Evolutionary conservation across 2,329 filamentous ascomycete genomes (phyloP), one percentile per base, ranked within the genome.

Genomic region (Fusarium succisae): DNA sequence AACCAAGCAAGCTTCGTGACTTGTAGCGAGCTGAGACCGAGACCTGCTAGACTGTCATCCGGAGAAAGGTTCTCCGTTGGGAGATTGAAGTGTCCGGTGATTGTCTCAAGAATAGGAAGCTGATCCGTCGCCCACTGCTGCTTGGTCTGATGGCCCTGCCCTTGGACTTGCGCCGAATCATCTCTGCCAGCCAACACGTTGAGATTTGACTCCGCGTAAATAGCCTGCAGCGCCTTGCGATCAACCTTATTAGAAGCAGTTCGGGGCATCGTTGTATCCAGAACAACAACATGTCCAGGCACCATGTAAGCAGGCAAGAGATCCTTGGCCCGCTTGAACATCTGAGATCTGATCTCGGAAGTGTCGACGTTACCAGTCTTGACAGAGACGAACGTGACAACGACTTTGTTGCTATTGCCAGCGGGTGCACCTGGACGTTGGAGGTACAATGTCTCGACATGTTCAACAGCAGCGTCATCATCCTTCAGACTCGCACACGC

Each of bases 221-320:
- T 72, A 6, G 41, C 22, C 17, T 72, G 70, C 8, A 72, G 13
- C 1, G 64, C 54, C 20, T 73, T 72, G 4, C 70, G 70, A 10
- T 72, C 69, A 8, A 72, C 70, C 45, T 72, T 72, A 24, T 72
- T 72, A 3, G 70, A 72, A 1, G 70, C 70, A 3, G 70, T 72
- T 1, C 70, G 28, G 0, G 70, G 70, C 70, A 73, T 72, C 2
- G 70, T 72, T 1, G 64, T 73, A 5, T 73, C 55, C 2, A 72
- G n/a, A 32, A 72, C 69, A 1, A 73, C 70, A 2, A 72, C 69
- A 5, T 72, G 69, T 0, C 70, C 70, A 6, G 70, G 70, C 0
- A 72, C 70, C 70, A 72, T 72, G 7, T 72, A 72, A 1, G 70
- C 15, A 7, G 70, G 70, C 1, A 72, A 5, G 2, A 73, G 30